Evolutionary conservation across 352 stramenopile genomes (phyloP), one percentile per base, ranked within the genome.

Genomic region (Aphanomyces stellatus): DNA sequence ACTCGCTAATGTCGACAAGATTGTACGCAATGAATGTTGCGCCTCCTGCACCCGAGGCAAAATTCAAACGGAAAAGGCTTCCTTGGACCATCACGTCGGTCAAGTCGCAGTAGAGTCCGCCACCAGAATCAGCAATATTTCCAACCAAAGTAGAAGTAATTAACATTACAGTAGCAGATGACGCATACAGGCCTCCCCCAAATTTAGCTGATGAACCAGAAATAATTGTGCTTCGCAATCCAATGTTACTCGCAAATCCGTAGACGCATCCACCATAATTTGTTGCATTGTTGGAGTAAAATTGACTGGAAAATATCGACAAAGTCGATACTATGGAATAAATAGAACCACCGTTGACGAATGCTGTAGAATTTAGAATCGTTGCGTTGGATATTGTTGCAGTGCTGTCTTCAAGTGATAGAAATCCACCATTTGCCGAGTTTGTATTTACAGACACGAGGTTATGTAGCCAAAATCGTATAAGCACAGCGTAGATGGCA

Each of bases 241-340:
- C 19, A 17, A 67, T 19, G 3, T 19, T n/a, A 22, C 60, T 67
- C 13, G 41, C 51, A 57, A 67, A 67, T 15, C 19, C 22, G 30
- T 67, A 67, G 6, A 67, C 10, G 13, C 28, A 28, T 2, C 60
- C 60, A 5, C 60, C 60, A 42, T 67, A 57, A 22, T 35, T 46
- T 11, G 11, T 51, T n/a, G 60, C 60, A 11, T 24, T 25, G 49
- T 67, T 49, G 30, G n/a, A n/a, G n/a, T n/a, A n/a, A n/a, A 46
- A 46, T 46, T 46, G n/a, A 19, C n/a, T 46, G 37, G 11, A 46
- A n/a, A 46, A 13, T 6, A 51, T 15, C 4, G 41, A 59, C 8
- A 46, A 11, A 28, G 22, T 53, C 27, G 56, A 64, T 7, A 64
- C 17, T 19, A 64, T 64, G 17, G 8, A 49, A n/a, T 64, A 64